These are phyloP conservation scores for Alloteropsis semialata DNA, from an alignment of 176 grass and related monocot genomes.

Conservation along the genomic window DNA sequence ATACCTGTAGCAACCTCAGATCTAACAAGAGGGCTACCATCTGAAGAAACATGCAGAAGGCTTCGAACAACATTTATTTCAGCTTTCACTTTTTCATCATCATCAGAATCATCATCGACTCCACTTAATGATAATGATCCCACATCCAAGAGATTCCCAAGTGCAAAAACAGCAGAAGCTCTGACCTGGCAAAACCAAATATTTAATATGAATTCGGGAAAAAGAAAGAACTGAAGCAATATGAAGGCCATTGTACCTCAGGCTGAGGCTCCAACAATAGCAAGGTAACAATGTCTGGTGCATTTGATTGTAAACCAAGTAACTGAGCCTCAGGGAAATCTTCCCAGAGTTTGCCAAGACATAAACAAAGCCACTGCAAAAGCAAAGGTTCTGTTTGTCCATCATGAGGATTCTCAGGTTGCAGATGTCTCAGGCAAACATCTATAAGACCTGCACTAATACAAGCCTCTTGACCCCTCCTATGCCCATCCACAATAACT, in stretches of 20 bases:
- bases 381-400: slow-evolving; percentile 79
- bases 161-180: slow-evolving; percentile 92
- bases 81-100: slow-evolving; percentile 89
- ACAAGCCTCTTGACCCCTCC: slow-evolving; percentile 83
- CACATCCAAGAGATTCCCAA: slow-evolving; percentile 84
- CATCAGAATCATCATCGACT: slow-evolving; percentile 67
- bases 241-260: slow-evolving; percentile 61
- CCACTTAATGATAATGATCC: slow-evolving; percentile 58
- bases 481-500: slow-evolving; percentile 91
- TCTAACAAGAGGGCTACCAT: slow-evolving; percentile 96
- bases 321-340: slow-evolving; percentile 86
- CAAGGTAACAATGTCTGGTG: slow-evolving; percentile 47
- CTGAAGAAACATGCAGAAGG: slow-evolving; percentile 71
- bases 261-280: slow-evolving; percentile 80
- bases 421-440: slow-evolving; percentile 83
- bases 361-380: slow-evolving; percentile 98
- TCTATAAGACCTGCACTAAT: slow-evolving; percentile 69
- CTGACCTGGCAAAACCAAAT: slow-evolving; percentile 72
- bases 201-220: slow-evolving; percentile 29
- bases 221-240: slow-evolving; percentile 12
- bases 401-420: slow-evolving; percentile 59
- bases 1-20: slow-evolving; percentile 89
- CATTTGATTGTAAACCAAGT: slow-evolving; percentile 58
- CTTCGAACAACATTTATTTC: slow-evolving; percentile 80
- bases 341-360: slow-evolving; percentile 97